Evolutionary conservation across 441 rosid species (phyloP).

Genomic region (Corymbia citriodora): DNA sequence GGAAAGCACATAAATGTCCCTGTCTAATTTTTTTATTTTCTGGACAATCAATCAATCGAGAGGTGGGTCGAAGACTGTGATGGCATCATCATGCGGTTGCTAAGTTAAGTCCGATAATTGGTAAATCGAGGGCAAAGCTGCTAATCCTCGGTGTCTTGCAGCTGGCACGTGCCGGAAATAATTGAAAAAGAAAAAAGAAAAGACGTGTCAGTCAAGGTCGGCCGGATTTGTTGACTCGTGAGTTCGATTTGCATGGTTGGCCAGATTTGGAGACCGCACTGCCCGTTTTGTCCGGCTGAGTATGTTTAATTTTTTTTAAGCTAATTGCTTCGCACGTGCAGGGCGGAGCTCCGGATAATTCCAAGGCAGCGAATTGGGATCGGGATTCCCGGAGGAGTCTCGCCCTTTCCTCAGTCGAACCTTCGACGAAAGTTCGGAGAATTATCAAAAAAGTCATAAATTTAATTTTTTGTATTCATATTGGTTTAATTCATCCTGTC

Average conservation of each 20-base stretch:
- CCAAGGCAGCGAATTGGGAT: background rate
- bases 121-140: background rate
- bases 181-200: fast-evolving
- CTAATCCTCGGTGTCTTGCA: background rate
- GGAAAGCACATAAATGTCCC: background rate
- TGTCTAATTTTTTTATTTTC: background rate
- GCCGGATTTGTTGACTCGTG: background rate
- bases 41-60: background rate
- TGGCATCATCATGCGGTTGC: background rate
- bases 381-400: fast-evolving
- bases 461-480: too few species aligned
- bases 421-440: background rate
- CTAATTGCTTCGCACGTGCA: fast-evolving
- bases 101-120: background rate
- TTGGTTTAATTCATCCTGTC: too few species aligned
- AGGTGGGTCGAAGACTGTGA: background rate
- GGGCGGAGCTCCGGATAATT: background rate
- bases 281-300: background rate
- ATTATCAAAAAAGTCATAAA: too few species aligned
- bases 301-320: background rate
- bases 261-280: background rate
- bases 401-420: background rate
- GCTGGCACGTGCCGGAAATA: background rate
- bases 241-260: background rate
- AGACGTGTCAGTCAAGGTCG: background rate